Evolutionary conservation across 345 rosid genomes (phyloP), one percentile per base, ranked within the genome.

Genomic region (Heritiera fomes): DNA sequence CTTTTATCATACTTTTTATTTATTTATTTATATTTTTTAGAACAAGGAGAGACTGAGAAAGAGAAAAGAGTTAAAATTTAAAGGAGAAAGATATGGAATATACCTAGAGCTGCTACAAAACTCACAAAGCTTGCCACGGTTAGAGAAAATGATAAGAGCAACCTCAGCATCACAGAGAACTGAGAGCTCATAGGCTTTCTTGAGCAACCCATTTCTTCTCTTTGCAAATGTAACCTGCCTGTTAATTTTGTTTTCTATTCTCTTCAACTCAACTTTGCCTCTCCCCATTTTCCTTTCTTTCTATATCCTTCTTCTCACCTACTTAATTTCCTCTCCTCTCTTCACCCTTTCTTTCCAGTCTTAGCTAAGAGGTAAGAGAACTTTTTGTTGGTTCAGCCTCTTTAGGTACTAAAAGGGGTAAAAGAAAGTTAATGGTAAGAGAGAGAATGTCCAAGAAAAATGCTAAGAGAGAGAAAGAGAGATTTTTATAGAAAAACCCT

Each of bases 181-280:
- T 15, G 92, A 89, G 76, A 89, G 89, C 74, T 89, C 92, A 84
- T 86, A 87, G 28, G 92, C 92, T 79, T 89, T 89, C 81, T 89
- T 89, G 70, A 89, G 90, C 49, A 89, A 85, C 12, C 92, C 92
- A 83, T 89, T 89, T 85, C 92, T 87, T 78, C 92, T 89, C 90
- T 89, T 89, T 4, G 90, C 85, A 83, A 89, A 89, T 0, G 92
- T 89, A 46, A 89, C 92, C 30, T 89, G 92, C 83, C 90, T 87
- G 83, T 89, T 89, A 56, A 88, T 87, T 86, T 89, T 88, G 84
- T 90, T 90, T 84, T 90, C 93, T 81, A 90, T 88, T 63, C 90
- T 88, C 84, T 90, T 90, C 82, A 90, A 77, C 85, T 88, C 90
- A 52, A 90, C 93, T 83, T 79, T 90, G 64, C 93, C 93, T 79